Conservation (phyloP, 352 stramenopile species). For the Phytopythium sindhum region DNA sequence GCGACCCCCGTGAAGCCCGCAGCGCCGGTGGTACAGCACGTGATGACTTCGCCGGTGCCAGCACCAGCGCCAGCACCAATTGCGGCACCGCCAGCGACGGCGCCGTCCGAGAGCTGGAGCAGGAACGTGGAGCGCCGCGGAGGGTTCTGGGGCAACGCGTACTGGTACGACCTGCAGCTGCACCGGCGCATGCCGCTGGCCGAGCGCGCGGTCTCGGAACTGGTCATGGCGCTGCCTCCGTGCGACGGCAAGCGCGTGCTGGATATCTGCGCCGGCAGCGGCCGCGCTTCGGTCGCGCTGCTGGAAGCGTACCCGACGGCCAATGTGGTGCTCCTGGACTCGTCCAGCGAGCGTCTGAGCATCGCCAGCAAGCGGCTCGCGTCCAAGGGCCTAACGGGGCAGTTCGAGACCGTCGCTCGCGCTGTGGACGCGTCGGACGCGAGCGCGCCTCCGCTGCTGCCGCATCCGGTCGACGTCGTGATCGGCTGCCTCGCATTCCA, state of each 20-base stretch:
- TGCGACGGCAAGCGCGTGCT: conserved; percentile 53
- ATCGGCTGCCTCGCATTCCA: conserved; percentile 66
- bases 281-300: conserved; percentile 44
- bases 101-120: conserved; percentile 21
- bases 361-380: conserved; percentile 46
- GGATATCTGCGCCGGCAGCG: conserved; percentile 70
- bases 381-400: background rate
- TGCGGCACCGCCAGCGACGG: background rate
- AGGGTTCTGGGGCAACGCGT: conserved; percentile 72
- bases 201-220: conserved; percentile 57
- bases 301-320: conserved; percentile 61
- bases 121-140: conserved; percentile 58
- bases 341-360: conserved; percentile 44
- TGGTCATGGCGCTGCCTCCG: conserved; percentile 57
- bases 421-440: conserved; percentile 15
- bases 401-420: conserved; percentile 21
- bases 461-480: conserved; percentile 47
- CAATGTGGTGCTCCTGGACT: conserved; percentile 51
- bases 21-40: background rate
- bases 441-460: conserved; percentile 17
- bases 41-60: background rate
- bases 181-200: conserved; percentile 52
- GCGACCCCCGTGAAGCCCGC: background rate
- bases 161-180: conserved; percentile 79
- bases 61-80: background rate